Evolutionary conservation across 2,329 filamentous ascomycete genomes (phyloP).

Genomic region (Fusarium xyrophilum): DNA sequence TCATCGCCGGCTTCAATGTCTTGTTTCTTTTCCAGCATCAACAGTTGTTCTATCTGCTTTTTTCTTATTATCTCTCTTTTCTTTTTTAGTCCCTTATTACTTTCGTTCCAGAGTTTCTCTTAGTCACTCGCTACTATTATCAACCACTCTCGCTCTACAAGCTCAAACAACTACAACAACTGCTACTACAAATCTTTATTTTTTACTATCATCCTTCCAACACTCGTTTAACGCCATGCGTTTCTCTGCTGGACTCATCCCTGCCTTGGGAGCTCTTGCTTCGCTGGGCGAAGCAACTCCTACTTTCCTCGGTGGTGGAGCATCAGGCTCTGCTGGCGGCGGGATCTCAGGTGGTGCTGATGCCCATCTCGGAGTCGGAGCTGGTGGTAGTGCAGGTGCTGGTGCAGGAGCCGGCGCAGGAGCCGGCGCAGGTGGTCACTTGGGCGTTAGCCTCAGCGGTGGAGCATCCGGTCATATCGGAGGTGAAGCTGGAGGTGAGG

Average conservation of each 20-base stretch:
- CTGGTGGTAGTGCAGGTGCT: not conserved
- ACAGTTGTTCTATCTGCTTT: constrained; percentile 20
- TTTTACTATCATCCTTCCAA: not conserved
- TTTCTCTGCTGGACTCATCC: constrained; percentile 25
- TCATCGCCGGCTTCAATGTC: constrained; percentile 8
- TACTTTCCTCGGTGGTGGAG: constrained; percentile 17
- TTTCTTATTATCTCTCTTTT: constrained; percentile 5
- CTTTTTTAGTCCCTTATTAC: constrained; percentile 10
- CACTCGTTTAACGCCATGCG: constrained; percentile 28
- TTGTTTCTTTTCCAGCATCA: constrained; percentile 13
- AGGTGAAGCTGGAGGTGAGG: not conserved
- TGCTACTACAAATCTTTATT: not conserved
- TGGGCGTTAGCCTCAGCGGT: not conserved
- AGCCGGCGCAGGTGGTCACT: not conserved
- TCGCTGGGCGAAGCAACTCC: constrained; percentile 32
- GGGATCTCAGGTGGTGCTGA: constrained; percentile 1
- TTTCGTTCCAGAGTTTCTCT: constrained; percentile 5
- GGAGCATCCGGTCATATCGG: not conserved
- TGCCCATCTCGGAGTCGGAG: constrained; percentile 7
- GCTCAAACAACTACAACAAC: not conserved
- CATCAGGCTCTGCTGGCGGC: constrained; percentile 6
- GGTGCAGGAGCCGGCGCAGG: not conserved
- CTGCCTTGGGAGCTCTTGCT: constrained; percentile 29
- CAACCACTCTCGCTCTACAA: constrained; percentile 6
- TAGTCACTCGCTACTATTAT: constrained; percentile 4